phyloP scores from a whole-genome alignment of 2,329 filamentous ascomycete genomes.

The Trichoderma sp. region DNA sequence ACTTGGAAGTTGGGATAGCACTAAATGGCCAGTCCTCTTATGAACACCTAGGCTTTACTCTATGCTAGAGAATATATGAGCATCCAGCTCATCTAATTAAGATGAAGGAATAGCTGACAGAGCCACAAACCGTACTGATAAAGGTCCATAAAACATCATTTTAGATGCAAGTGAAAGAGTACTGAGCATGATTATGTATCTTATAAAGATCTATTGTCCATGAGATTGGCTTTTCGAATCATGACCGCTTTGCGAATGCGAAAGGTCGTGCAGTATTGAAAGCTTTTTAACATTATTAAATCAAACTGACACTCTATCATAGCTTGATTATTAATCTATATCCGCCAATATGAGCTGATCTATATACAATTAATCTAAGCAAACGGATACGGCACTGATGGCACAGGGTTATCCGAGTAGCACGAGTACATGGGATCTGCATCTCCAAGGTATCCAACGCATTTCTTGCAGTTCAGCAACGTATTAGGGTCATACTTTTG shows the following conservation, averaged over 20 bases:
- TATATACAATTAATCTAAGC: background rate
- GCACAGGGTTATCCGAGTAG: background rate
- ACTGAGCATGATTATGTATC: too few relatives aligned
- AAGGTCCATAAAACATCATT: too few relatives aligned
- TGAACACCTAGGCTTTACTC: background rate
- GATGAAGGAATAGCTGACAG: background rate
- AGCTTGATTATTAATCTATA: too few relatives aligned
- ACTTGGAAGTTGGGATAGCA: background rate
- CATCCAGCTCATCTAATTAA: background rate
- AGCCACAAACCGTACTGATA: background rate
- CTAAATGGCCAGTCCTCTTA: background rate
- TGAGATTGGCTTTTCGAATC: too few relatives aligned
- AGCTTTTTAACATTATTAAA: background rate
- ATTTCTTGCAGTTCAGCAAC: constrained; percentile 4
- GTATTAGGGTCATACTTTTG: constrained; percentile 46
- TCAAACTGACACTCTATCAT: background rate
- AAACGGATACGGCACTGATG: background rate
- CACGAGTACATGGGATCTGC: background rate
- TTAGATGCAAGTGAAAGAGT: too few relatives aligned
- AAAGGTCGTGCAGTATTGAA: too few relatives aligned
- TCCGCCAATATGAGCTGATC: background rate
- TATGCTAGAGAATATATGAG: background rate
- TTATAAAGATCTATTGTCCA: too few relatives aligned
- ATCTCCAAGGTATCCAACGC: constrained; percentile 9
- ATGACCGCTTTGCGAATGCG: too few relatives aligned